Conservation (phyloP, 345 rosid species). For the Kernera saxatilis region DNA sequence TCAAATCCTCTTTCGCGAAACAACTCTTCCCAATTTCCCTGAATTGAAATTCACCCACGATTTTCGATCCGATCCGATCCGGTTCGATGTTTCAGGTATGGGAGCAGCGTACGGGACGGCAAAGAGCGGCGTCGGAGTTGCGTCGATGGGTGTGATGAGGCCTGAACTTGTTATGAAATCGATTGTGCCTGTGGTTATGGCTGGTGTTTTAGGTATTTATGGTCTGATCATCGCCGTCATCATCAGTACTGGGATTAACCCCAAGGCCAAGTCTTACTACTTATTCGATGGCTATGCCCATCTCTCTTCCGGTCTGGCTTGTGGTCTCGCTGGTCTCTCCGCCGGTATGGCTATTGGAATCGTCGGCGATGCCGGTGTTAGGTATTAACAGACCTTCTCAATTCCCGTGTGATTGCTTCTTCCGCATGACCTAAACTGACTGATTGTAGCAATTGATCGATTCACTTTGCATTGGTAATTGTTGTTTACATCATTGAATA, state of each 20-base stretch:
- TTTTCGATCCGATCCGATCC: background rate
- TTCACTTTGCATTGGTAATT: background rate
- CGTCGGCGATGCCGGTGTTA: constrained; percentile 32
- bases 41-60: background rate
- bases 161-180: constrained; percentile 82
- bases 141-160: constrained; percentile 83
- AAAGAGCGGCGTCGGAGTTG: constrained; percentile 74
- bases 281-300: constrained; percentile 72
- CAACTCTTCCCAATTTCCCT: background rate
- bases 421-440: background rate
- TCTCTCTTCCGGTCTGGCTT: constrained; percentile 51
- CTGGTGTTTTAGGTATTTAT: constrained; percentile 72
- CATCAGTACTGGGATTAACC: constrained; percentile 73
- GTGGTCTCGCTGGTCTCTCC: constrained; percentile 29
- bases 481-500: background rate
- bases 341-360: constrained; percentile 37
- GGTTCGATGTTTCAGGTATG: constrained; percentile 43
- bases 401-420: background rate
- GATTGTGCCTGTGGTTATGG: constrained; percentile 81
- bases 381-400: background rate
- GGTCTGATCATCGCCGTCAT: constrained; percentile 74
- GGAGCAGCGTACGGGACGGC: constrained; percentile 81
- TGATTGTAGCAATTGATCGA: background rate
- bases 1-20: background rate
- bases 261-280: constrained; percentile 64